phyloP scores from a whole-genome alignment of 192 early-diverging fungal species.

The Backusella westeae region DNA sequence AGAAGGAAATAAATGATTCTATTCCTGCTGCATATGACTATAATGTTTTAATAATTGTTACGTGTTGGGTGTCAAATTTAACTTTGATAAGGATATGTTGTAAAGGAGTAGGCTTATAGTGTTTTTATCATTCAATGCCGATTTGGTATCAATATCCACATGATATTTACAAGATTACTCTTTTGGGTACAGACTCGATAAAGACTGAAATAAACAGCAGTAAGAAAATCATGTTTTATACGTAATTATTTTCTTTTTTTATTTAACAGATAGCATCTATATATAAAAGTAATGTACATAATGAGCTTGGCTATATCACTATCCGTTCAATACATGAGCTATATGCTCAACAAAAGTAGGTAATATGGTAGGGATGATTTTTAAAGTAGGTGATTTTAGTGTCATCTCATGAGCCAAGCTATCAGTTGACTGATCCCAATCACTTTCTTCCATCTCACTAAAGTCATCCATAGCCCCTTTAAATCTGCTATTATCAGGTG shows the following conservation, averaged over 20 bases:
- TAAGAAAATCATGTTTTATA: not conserved
- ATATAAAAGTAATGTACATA: not conserved
- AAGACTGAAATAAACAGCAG: not conserved
- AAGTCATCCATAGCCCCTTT: slow-evolving; percentile 40
- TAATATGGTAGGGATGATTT: slow-evolving; percentile 22
- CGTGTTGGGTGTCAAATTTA: too few species aligned
- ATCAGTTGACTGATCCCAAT: not conserved
- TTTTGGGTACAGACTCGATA: too few species aligned
- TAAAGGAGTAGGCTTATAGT: too few species aligned
- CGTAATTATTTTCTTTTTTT: too few species aligned
- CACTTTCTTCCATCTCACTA: slow-evolving; percentile 31
- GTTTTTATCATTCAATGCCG: too few species aligned
- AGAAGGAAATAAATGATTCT: too few species aligned
- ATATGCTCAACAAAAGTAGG: slow-evolving; percentile 22
- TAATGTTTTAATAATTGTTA: too few species aligned
- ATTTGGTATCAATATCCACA: too few species aligned
- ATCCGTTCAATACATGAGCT: not conserved
- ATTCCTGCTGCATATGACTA: too few species aligned
- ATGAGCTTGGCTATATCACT: not conserved
- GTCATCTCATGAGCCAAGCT: slow-evolving; percentile 15
- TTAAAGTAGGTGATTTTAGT: slow-evolving; percentile 14
- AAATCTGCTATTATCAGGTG: not conserved
- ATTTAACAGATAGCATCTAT: too few species aligned
- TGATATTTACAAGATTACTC: too few species aligned
- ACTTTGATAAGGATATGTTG: too few species aligned